Conservation (phyloP, 2,329 filamentous ascomycete species). For the Bertia moriformis region DNA sequence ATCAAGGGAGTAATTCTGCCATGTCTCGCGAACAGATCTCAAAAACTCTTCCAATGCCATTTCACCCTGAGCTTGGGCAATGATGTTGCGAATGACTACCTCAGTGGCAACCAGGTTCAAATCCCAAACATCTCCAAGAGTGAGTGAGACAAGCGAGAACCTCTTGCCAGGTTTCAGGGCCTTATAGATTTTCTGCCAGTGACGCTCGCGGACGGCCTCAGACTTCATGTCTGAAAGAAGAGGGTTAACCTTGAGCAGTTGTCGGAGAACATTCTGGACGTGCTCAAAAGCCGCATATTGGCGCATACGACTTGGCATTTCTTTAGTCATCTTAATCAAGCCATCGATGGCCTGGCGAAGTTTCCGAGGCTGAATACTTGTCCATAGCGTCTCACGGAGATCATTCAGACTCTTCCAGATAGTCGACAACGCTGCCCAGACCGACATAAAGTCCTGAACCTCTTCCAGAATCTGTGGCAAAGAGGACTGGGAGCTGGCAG, state of each 20-base stretch:
- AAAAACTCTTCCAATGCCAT: constrained; percentile 97
- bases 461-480: constrained; percentile 81
- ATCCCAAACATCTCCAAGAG: constrained; percentile 97
- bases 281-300: constrained; percentile 99
- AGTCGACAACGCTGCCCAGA: constrained; percentile 88
- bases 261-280: constrained; percentile 78
- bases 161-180: constrained; percentile 80
- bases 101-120: constrained; percentile 81
- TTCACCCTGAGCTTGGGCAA: constrained; percentile 89
- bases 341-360: constrained; percentile 78
- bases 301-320: constrained; percentile 97
- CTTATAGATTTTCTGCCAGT: constrained; percentile 98
- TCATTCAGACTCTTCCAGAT: constrained; percentile 96
- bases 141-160: constrained; percentile 88
- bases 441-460: constrained; percentile 95
- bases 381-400: constrained; percentile 84
- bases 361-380: constrained; percentile 86
- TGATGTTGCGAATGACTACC: constrained; percentile 77
- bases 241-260: constrained; percentile 79
- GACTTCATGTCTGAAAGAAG: constrained; percentile 84
- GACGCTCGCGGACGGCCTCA: constrained; percentile 85
- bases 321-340: constrained; percentile 93
- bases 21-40: constrained; percentile 88
- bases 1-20: constrained; percentile 88
- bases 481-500: constrained; percentile 64